Evolutionary conservation across 345 rosid genomes (phyloP).

Genomic region (Aegle marmelos): DNA sequence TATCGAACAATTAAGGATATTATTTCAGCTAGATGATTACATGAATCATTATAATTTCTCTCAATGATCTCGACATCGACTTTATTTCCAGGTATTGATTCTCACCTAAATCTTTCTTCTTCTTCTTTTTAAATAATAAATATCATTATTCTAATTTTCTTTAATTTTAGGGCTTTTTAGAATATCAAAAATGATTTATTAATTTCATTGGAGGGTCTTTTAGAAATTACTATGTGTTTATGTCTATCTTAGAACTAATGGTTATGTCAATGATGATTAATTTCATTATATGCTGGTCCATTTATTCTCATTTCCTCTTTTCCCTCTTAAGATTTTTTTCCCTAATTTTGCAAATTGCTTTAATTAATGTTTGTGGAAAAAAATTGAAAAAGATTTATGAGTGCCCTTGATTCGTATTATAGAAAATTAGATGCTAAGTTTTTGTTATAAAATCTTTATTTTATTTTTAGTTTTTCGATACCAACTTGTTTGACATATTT

Average conservation of each 20-base stretch:
- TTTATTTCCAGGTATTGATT: background rate
- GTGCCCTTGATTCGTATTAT: no score
- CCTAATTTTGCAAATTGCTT: no score
- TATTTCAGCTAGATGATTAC: background rate
- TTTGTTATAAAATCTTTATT: no score
- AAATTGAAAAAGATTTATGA: no score
- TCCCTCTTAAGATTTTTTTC: background rate
- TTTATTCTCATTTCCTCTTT: background rate
- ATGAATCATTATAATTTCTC: background rate
- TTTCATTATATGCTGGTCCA: background rate
- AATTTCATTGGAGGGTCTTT: background rate
- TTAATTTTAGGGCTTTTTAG: background rate
- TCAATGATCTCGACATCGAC: background rate
- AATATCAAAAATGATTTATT: background rate
- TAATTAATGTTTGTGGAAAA: no score
- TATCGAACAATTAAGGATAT: background rate
- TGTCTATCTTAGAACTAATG: no score
- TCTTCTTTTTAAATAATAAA: background rate
- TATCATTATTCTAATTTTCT: background rate
- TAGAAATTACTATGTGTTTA: background rate
- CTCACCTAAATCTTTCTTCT: background rate
- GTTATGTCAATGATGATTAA: background rate
- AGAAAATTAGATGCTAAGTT: no score
- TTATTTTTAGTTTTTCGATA: no score
- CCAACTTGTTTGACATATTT: no score